Conservation (phyloP, 331 rosid genomes). For the Stylosanthes scabra region DNA sequence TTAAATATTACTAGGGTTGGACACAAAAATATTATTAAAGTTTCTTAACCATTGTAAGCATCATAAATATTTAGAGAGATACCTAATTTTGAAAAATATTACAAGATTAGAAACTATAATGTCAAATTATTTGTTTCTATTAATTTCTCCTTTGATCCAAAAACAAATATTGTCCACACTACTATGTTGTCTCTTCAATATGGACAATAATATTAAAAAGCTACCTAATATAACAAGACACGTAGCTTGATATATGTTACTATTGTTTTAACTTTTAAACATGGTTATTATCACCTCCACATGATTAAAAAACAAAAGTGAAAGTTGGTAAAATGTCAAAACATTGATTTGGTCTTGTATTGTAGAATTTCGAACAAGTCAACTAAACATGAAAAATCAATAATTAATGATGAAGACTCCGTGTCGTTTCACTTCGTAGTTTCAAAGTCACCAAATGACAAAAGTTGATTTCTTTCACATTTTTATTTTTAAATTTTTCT, state of each 20-base stretch:
- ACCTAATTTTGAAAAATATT: too few species aligned
- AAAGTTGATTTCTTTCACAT: constrained; percentile 1
- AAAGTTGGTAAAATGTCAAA: background rate
- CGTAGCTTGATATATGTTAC: background rate
- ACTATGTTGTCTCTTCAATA: too few species aligned
- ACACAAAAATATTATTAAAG: too few species aligned
- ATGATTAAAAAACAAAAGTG: too few species aligned
- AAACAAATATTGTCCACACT: too few species aligned
- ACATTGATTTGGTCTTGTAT: background rate
- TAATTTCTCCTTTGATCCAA: too few species aligned
- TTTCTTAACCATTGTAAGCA: too few species aligned
- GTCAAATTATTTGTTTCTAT: too few species aligned
- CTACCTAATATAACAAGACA: background rate
- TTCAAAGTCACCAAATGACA: constrained; percentile 1
- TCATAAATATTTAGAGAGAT: too few species aligned
- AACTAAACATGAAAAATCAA: background rate
- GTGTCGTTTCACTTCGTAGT: background rate
- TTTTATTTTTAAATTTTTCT: background rate
- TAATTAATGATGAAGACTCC: background rate
- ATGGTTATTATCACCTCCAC: background rate
- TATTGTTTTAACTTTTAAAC: background rate
- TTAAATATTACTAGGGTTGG: too few species aligned
- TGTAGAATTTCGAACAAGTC: background rate
- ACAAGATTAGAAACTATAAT: too few species aligned
- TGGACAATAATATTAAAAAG: too few species aligned